A percentile compares a stretch with the other conserved stretches of the same genome.
Conservation (phyloP, 331 rosid genomes). For the Ulmus americana region DNA sequence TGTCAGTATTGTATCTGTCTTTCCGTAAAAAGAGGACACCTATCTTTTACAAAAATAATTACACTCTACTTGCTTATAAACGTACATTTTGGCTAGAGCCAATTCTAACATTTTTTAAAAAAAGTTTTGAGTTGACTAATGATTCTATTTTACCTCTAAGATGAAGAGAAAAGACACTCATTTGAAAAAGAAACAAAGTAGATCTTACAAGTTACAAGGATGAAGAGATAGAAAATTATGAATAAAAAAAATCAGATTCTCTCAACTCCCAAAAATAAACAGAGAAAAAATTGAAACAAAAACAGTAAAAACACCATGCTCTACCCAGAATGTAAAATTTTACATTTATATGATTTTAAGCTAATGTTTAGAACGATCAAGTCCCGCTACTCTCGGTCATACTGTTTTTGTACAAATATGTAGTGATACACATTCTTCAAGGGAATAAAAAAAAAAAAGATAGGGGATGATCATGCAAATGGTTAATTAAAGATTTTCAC, state of each 20-base stretch:
- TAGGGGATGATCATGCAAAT: slow-evolving; percentile 52
- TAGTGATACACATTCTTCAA: slow-evolving; percentile 48
- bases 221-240: background rate
- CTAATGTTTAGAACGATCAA: slow-evolving; percentile 11
- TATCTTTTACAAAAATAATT: too few species aligned
- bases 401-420: slow-evolving; percentile 55
- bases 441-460: slow-evolving; percentile 13
- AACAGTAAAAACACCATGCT: background rate
- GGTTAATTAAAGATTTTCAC: slow-evolving; percentile 68
- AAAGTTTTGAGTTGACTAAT: too few species aligned
- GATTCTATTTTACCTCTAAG: too few species aligned
- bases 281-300: background rate
- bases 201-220: too few species aligned
- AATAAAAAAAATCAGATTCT: background rate
- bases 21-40: too few species aligned
- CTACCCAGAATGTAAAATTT: background rate
- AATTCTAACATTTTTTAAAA: too few species aligned
- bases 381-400: slow-evolving; percentile 34
- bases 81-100: too few species aligned
- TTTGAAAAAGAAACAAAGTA: background rate
- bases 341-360: background rate
- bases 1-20: too few species aligned
- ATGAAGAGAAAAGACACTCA: background rate
- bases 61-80: too few species aligned
- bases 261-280: background rate